phyloP scores from a whole-genome alignment of 2,329 filamentous ascomycete species.

The Mycosphaerella sp. region DNA sequence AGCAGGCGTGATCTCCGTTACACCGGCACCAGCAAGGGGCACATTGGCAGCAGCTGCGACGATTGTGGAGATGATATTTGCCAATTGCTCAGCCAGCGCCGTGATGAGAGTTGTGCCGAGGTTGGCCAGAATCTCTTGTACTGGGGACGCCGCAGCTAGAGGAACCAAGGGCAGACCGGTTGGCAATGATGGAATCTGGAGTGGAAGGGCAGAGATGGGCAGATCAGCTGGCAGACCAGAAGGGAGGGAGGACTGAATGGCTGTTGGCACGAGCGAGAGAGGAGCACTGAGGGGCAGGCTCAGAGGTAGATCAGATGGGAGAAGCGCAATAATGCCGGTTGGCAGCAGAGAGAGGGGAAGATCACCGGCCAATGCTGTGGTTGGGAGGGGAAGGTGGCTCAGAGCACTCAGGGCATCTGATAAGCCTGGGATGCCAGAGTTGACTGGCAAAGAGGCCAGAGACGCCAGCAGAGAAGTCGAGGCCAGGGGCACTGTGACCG shows the following conservation, averaged over 20 bases:
- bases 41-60: conserved; percentile 3
- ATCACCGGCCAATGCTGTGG: not conserved
- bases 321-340: not conserved
- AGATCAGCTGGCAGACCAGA: conserved; percentile 8
- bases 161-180: conserved; percentile 9
- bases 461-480: conserved; percentile 7
- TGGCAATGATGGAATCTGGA: conserved; percentile 4
- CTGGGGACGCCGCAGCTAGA: not conserved
- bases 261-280: conserved; percentile 8
- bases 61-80: conserved; percentile 8
- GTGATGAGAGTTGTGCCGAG: conserved; percentile 6
- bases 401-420: not conserved
- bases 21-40: not conserved
- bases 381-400: conserved; percentile 3
- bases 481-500: conserved; percentile 8
- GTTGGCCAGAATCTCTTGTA: conserved; percentile 7
- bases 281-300: conserved; percentile 9
- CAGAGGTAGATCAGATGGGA: conserved; percentile 8
- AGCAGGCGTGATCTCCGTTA: not conserved
- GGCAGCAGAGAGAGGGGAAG: conserved; percentile 7
- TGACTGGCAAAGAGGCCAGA: conserved; percentile 8
- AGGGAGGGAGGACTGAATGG: conserved; percentile 1
- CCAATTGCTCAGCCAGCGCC: conserved; percentile 4
- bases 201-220: conserved; percentile 8
- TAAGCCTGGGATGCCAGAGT: conserved; percentile 9